Evolutionary conservation across 176 grass and related monocot species (phyloP), one percentile per base, ranked within the genome.

Genomic region (Musa itinerans): DNA sequence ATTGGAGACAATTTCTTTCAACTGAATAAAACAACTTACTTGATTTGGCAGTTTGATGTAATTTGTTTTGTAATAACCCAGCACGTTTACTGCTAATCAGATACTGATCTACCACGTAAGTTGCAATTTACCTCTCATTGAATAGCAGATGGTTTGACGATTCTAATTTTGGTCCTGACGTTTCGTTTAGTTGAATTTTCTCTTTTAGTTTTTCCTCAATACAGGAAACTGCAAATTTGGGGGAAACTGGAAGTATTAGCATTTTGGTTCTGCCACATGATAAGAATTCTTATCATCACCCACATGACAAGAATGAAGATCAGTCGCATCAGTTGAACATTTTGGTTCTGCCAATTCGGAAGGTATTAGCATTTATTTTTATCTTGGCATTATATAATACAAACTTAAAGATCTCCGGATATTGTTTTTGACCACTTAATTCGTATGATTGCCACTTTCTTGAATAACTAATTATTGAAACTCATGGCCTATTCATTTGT

Each of bases 171-270:
- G 14, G 3, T 73, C 24, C 22, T 73, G 7, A 55, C 20, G 7
- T 26, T 49, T 20, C 5, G 2, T 77, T 53, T 76, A 49, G 19
- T 72, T 85, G 12, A 58, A 52, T 63, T 61, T 71, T 68, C 53
- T 75, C 55, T 61, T 57, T 53, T 65, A 87, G 85, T 87, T 83
- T 80, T 87, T 83, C 71, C 64, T 87, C 58, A 80, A 80, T 72
- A 85, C 83, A 54, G 83, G 83, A 80, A 85, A 66, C 8, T 85
- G 83, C 25, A 79, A 76, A 20, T 81, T 65, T 65, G 83, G 83
- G 71, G 50, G 48, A 3, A 77, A 73, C 34, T 81, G 78, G 43
- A 85, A 63, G 24, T 24, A 24, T 24, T 24, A 24, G 24, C 24
- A 24, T 24, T 24, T 24, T 24, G 24, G 24, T 1, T 24, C 24